Evolutionary conservation across 208 protist genomes (phyloP), one percentile per base, ranked within the genome.

Genomic region (Acanthamoeba sp.): DNA sequence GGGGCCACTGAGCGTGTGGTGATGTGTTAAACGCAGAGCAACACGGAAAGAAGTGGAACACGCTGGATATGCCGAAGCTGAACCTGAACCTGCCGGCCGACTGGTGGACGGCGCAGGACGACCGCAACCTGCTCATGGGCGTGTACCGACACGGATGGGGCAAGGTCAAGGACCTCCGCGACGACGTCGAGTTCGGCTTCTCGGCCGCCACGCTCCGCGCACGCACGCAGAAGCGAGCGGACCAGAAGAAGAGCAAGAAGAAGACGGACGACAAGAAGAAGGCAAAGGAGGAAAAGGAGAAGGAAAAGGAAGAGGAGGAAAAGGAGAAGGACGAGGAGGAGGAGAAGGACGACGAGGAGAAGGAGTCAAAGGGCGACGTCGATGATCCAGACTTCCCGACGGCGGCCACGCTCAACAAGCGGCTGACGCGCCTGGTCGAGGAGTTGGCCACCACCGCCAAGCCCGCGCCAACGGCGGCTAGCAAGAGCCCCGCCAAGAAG

Each of bases 91-190:
- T 40, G n/a, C 66, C 66, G 36, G 36, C 66, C 14, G 66, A 76
- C 32, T 76, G 66, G 66, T 76, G 66, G 66, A 76, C 66, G 32
- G 29, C n/a, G 18, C 32, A 34, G 22, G 66, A 76, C 66, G 66
- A 76, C 36, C 66, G 66, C 20, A 45, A 29, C n/a, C 42, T 96
- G 24, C 59, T 96, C 6, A 24, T 93, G 2, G 95, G 95, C 50
- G 50, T 94, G 10, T 91, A 95, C 24, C 93, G 84, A 27, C 69
- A 96, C 89, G 95, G 95, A 2, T 95, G 87, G 55, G 95, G 95
- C 14, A 91, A 94, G 62, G 91, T 80, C 62, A 32, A 64, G 0
- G 95, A 89, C 9, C 71, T 95, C 18, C 92, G 91, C 40, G 20
- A 10, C 50, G 93, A 96, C 42, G 55, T 66, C 4, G 38, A 45